Evolutionary conservation across 1,284 basidiomycete species (phyloP).

Genomic region (Pisolithus thermaeus): DNA sequence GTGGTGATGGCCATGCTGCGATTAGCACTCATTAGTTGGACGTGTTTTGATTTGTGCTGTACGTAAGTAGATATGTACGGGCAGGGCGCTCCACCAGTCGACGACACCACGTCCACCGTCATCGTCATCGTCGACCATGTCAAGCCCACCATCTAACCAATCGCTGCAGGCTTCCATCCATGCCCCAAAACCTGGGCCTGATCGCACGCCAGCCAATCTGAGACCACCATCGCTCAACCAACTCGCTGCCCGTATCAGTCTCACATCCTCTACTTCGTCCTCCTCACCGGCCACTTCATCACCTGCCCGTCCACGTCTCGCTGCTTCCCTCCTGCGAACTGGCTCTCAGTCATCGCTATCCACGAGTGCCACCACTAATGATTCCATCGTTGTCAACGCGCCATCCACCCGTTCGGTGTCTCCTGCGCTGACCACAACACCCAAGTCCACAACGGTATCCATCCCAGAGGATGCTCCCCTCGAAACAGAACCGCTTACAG

Average conservation of each 20-base stretch:
- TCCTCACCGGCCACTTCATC: conserved; percentile 28
- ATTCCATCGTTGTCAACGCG: conserved; percentile 58
- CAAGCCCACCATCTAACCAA: conserved; percentile 23
- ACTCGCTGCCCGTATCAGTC: conserved; percentile 68
- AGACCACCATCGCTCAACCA: conserved; percentile 74
- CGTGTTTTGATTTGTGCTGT: no score
- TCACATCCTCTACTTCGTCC: conserved; percentile 30
- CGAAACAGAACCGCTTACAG: conserved; percentile 50
- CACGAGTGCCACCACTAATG: conserved; percentile 50
- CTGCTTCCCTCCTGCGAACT: conserved; percentile 65
- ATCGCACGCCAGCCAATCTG: conserved; percentile 27
- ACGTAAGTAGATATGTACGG: neutral
- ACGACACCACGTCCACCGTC: conserved; percentile 3
- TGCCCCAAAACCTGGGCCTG: conserved; percentile 38
- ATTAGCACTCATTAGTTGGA: no score
- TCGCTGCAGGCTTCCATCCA: conserved; percentile 30
- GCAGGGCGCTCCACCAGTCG: neutral
- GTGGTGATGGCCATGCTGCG: no score
- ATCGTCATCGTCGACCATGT: conserved; percentile 21
- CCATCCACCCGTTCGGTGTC: conserved; percentile 52
- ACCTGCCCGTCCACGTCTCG: conserved; percentile 59
- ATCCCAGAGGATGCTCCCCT: conserved; percentile 31
- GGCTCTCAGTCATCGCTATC: conserved; percentile 52
- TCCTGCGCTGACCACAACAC: conserved; percentile 32
- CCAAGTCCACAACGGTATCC: conserved; percentile 38